A percentile compares a stretch with the other conserved stretches of the same genome.
These are phyloP conservation scores for Limnanthes douglasii DNA, from an alignment of 345 rosid species.

Conservation along the genomic window DNA sequence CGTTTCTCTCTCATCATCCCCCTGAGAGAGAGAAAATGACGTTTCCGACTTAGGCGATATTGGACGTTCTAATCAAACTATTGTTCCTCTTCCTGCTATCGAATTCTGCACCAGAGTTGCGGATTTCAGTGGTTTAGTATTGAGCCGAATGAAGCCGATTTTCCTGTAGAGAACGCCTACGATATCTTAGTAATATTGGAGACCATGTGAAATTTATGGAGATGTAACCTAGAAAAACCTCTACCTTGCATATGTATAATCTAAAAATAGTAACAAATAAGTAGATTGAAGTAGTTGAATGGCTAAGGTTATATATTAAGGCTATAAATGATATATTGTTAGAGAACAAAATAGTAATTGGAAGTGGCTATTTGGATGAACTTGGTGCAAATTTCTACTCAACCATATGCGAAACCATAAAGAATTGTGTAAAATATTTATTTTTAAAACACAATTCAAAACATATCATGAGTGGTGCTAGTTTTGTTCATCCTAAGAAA, in stretches of 20 bases:
- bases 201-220: constrained; percentile 33
- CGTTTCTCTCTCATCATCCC: no score
- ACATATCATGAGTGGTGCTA: no score
- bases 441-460: no score
- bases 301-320: constrained; percentile 79
- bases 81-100: constrained; percentile 3
- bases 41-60: constrained; percentile 12
- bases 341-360: constrained; percentile 52
- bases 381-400: constrained; percentile 83
- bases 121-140: constrained; percentile 31
- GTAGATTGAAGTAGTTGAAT: constrained; percentile 87
- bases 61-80: constrained; percentile 11
- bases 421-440: no score
- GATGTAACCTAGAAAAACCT: constrained; percentile 25
- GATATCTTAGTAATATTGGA: constrained; percentile 51
- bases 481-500: no score
- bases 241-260: constrained; percentile 21
- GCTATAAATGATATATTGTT: constrained; percentile 58
- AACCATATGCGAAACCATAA: constrained; percentile 53
- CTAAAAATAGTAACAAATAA: constrained; percentile 17
- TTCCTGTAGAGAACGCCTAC: constrained; percentile 55
- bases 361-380: constrained; percentile 52
- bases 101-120: constrained; percentile 8
- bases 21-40: constrained; percentile 21
- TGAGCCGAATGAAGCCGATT: constrained; percentile 35